phyloP scores from a whole-genome alignment of 2,329 filamentous ascomycete genomes.

The Exophiala sp. region DNA sequence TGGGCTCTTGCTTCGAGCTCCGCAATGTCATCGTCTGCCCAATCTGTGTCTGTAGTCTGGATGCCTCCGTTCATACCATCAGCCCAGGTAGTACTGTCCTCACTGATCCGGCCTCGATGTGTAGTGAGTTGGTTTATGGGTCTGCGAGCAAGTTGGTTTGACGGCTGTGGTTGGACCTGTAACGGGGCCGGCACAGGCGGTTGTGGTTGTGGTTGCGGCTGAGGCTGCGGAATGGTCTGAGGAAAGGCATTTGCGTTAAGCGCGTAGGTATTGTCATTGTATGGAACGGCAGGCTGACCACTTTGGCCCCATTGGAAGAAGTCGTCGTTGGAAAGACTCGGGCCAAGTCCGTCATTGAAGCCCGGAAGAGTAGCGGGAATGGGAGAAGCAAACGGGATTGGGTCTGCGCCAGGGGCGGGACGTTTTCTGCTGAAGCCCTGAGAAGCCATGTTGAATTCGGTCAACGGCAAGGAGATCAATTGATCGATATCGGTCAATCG shows the following conservation, averaged over 20 bases:
- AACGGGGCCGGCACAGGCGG: too few relatives aligned
- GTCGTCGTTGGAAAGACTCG: slow-evolving; percentile 47
- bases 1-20: slow-evolving; percentile 72
- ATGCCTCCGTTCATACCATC: slow-evolving; percentile 35
- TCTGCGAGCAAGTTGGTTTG: slow-evolving; percentile 13
- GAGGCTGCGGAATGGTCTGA: slow-evolving; percentile 6
- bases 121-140: slow-evolving; percentile 38
- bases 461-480: neutral
- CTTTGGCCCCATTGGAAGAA: slow-evolving; percentile 52
- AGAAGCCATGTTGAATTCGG: slow-evolving; percentile 26
- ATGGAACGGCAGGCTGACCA: slow-evolving; percentile 36
- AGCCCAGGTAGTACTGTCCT: slow-evolving; percentile 31
- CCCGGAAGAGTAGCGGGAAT: slow-evolving; percentile 38
- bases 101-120: slow-evolving; percentile 10
- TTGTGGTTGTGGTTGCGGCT: neutral
- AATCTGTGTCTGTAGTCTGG: slow-evolving; percentile 39
- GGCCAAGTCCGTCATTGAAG: slow-evolving; percentile 39
- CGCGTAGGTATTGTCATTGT: slow-evolving; percentile 49
- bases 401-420: slow-evolving; percentile 64
- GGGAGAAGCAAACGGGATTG: slow-evolving; percentile 54
- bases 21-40: slow-evolving; percentile 64
- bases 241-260: slow-evolving; percentile 42
- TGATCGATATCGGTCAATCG: neutral
- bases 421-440: slow-evolving; percentile 58
- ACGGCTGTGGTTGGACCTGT: neutral